Base-by-base conservation (phyloP, 495 filamentous ascomycete species). In the Aspergillus avenaceus region DNA sequence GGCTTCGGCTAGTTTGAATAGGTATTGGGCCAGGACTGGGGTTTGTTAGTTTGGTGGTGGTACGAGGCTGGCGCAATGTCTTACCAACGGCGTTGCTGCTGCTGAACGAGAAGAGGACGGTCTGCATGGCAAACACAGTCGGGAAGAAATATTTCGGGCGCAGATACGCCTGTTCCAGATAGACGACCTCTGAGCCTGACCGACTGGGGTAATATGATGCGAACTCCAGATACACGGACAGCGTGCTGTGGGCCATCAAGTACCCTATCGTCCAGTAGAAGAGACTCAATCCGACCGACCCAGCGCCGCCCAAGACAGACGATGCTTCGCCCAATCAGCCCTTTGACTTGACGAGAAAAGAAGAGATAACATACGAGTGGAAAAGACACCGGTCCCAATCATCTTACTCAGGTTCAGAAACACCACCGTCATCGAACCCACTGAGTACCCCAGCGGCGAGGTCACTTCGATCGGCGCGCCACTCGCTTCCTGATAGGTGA, bases 361-460 rank as follows among this genome's bases (percentile, higher is more conserved):
- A 19, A 11, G 14, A 37, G 9, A 14, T 19, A 8, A 62, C 79
- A 55, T 43, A 83, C 80, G 82, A 6, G 82, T 84, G 14, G 81
- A 82, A 61, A 81, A 86, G 3, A 86, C 74, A 11, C 83, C 82
- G 0, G 82, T 85, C 0, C 83, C 83, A 47, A 86, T 75, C 81
- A 85, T 86, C 59, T 79, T 76, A 52, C 76, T 81, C 22, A 87
- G 54, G 50, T 85, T 86, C 22, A 87, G 61, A 52, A 82, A 82
- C 29, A 84, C 66, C 18, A 80, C 77, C 8, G 80, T 80, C 42
- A 80, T 45, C 9, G 66, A 69, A 3, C 75, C 75, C 8, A 84
- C 82, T 4, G 73, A 61, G 56, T 84, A 84, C 4, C 83, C 84
- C 19, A 87, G 62, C 0, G 84, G 81, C 8, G 81, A 85, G 13